These are phyloP conservation scores for Colletotrichum sojae DNA, from an alignment of 2,329 filamentous ascomycete genomes.

Conservation along the genomic window DNA sequence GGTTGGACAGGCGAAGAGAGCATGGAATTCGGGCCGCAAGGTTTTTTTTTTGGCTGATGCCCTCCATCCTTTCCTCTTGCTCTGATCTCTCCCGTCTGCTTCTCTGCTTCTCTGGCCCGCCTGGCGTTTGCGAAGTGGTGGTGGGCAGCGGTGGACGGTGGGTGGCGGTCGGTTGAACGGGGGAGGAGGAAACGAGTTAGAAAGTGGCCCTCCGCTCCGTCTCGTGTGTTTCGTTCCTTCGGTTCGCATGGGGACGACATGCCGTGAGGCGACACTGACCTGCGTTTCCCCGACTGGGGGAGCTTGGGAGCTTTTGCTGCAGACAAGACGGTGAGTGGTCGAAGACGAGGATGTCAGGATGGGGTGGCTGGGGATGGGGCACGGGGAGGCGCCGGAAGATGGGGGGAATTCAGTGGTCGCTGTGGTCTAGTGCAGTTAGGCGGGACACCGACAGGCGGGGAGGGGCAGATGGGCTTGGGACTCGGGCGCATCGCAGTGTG, in stretches of 20 bases:
- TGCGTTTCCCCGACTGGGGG: constrained; percentile 9
- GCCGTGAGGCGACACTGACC: constrained; percentile 14
- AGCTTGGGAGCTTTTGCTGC: constrained; percentile 13
- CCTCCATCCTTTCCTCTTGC: neutral
- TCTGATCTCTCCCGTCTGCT: no score
- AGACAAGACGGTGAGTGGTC: constrained; percentile 34
- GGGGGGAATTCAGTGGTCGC: constrained; percentile 1
- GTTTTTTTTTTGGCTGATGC: constrained; percentile 22
- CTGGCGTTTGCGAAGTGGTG: constrained; percentile 11
- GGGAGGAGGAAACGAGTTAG: constrained; percentile 8
- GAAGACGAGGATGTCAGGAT: constrained; percentile 24
- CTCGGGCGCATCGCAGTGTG: constrained; percentile 19
- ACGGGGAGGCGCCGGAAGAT: constrained; percentile 26
- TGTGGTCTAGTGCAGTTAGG: no score
- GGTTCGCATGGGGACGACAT: constrained; percentile 31
- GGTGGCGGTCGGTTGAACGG: neutral
- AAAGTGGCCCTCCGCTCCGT: constrained; percentile 7
- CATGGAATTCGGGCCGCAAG: constrained; percentile 34
- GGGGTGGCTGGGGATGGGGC: constrained; percentile 28
- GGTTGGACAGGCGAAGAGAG: constrained; percentile 8
- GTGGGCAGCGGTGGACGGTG: neutral
- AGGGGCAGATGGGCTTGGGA: neutral
- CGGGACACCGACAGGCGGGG: constrained; percentile 10
- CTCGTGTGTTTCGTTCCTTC: constrained; percentile 10
- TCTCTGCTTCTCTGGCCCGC: constrained; percentile 1